Base-by-base conservation (phyloP, 169 alveolate species). In the Blepharisma undulans region DNA sequence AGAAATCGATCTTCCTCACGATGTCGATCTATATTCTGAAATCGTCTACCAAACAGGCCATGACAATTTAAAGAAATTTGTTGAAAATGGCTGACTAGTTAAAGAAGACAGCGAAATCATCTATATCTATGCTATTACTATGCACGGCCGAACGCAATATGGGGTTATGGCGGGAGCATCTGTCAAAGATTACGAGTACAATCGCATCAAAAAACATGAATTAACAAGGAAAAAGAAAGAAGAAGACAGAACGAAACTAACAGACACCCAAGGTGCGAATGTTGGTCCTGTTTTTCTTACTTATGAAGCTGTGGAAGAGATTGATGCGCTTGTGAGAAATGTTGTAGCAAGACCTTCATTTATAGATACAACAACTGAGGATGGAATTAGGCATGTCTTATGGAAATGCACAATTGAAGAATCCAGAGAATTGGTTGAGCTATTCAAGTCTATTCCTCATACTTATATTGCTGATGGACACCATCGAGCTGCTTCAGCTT, bases 401-500 rank as follows among this genome's bases (percentile, higher is more conserved):
- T 94, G 97, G 97, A 74, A 66, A 27, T 89, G 93, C 89, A 22
- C 92, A 29, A 79, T 16, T 3, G 93, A 92, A 21, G 96, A 94
- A n/a, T 89, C 91, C 18, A 80, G 90, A 7, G 88, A 30, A 29
- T 74, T 90, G 71, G 88, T 76, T 21, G 59, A 71, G 7, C 59
- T 60, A 19, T 90, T 92, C 34, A 91, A 72, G 22, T 36, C 82
- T 30, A 34, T 94, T 36, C 90, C 92, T 21, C 82, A 79, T 60
- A 84, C 94, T 78, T 94, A 94, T 78, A 92, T 94, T 76, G 97
- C 97, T 76, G 97, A 94, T 79, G 97, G 97, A 7, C 97, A 94
- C 80, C 97, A 94, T 81, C 66, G 97, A 86, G 90, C 93, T 61
- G 97, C 95, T 19, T 92, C 97, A 72, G 95, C 97, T 3, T 91